A percentile compares a stretch with the other conserved stretches of the same genome.
phyloP scores from a whole-genome alignment of 495 filamentous ascomycete species.

The Xanthoparmelia taractica region DNA sequence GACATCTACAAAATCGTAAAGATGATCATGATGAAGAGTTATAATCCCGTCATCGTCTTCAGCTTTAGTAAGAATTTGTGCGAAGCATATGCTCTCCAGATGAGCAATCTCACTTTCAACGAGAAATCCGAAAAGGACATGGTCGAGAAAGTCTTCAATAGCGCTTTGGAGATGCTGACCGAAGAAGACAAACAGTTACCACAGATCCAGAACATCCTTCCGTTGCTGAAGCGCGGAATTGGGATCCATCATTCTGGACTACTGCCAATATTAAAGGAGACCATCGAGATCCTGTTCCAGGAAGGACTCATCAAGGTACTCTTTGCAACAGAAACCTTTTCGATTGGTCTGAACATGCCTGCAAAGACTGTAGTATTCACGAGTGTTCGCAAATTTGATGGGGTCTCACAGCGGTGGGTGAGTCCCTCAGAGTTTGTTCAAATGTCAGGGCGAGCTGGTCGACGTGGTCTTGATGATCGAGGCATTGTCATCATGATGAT shows the following conservation, averaged over 20 bases:
- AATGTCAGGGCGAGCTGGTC: conserved; percentile 94
- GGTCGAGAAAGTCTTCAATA: conserved; percentile 88
- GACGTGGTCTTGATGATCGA: conserved; percentile 92
- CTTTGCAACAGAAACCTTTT: conserved; percentile 97
- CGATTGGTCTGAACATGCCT: conserved; percentile 97
- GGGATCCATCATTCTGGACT: conserved; percentile 96
- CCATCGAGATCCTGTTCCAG: conserved; percentile 97
- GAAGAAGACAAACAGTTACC: conserved; percentile 81
- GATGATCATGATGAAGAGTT: conserved; percentile 95
- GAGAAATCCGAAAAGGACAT: conserved; percentile 91
- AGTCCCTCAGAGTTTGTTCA: conserved; percentile 96
- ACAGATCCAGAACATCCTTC: conserved; percentile 86
- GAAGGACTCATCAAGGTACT: conserved; percentile 96
- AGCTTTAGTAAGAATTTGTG: conserved; percentile 98
- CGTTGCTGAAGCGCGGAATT: conserved; percentile 82
- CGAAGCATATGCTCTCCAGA: conserved; percentile 74
- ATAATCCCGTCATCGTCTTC: conserved; percentile 97
- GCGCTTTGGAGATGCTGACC: conserved; percentile 79
- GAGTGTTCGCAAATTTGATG: conserved; percentile 90
- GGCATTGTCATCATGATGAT: conserved; percentile 99
- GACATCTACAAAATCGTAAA: conserved; percentile 96
- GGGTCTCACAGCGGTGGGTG: conserved; percentile 69
- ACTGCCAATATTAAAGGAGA: conserved; percentile 93
- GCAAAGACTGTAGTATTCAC: conserved; percentile 98
- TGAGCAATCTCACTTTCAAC: conserved; percentile 88